A percentile compares a stretch with the other conserved stretches of the same genome.
These are phyloP conservation scores for Neoboletus magnificus DNA, from an alignment of 768 basidiomycete species.

Conservation along the genomic window DNA sequence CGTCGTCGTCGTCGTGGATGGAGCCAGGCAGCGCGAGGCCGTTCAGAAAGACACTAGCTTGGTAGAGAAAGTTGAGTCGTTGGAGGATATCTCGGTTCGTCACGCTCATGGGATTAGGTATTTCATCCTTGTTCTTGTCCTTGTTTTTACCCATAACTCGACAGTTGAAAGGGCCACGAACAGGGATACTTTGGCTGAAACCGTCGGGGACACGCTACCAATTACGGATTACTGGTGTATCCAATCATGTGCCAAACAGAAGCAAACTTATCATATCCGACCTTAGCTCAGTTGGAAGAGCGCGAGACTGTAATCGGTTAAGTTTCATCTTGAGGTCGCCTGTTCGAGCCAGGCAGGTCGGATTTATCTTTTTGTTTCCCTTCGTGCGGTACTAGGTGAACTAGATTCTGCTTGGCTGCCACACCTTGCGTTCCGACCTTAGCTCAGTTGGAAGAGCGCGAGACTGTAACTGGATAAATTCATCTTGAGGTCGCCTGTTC, in stretches of 20 bases:
- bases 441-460: constrained; percentile 51
- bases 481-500: constrained; percentile 46
- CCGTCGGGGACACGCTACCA: too few relatives aligned
- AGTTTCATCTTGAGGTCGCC: constrained; percentile 41
- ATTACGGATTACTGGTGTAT: background rate
- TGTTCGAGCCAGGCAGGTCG: constrained; percentile 44
- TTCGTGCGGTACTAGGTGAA: background rate
- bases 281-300: constrained; percentile 48
- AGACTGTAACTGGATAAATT: constrained; percentile 36
- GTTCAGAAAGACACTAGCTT: constrained; percentile 66
- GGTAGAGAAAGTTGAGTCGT: constrained; percentile 82
- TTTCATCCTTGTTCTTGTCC: constrained; percentile 52
- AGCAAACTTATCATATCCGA: background rate
- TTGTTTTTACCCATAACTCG: constrained; percentile 67
- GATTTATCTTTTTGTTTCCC: constrained; percentile 11
- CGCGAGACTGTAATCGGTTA: constrained; percentile 43
- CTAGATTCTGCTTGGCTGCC: background rate
- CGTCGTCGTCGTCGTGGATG: background rate
- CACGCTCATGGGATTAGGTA: constrained; percentile 54
- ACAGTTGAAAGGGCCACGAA: background rate
- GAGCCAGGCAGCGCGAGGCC: constrained; percentile 27
- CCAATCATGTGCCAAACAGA: background rate
- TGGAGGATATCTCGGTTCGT: constrained; percentile 75
- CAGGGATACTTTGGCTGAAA: background rate
- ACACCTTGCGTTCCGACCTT: constrained; percentile 12